Percentiles rank a stretch among this genome's conserved stretches.
Conservation (phyloP, 2,329 filamentous ascomycete genomes). For the Colletotrichum lupini region DNA sequence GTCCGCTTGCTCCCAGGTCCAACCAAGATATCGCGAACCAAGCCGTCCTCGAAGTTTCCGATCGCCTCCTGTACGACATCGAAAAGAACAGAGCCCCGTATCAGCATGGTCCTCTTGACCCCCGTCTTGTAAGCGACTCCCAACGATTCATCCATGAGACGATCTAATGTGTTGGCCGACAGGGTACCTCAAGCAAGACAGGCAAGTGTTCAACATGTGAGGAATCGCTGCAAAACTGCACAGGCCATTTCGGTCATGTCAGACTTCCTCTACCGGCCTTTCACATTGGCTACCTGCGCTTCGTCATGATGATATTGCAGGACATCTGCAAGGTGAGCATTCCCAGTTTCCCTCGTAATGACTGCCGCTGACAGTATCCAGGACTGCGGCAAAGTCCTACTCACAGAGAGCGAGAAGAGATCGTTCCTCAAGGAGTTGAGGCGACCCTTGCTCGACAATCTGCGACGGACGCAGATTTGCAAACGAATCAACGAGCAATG, state of each 20-base stretch:
- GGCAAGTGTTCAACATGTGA: conserved; percentile 86
- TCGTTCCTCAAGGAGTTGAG: conserved; percentile 83
- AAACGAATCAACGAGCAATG: conserved; percentile 93
- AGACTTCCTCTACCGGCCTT: conserved; percentile 91
- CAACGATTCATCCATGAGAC: background rate
- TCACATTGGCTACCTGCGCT: conserved; percentile 95
- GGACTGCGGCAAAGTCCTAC: conserved; percentile 85
- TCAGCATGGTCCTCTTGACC: conserved; percentile 87
- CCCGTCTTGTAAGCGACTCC: conserved; percentile 69
- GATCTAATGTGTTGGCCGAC: background rate
- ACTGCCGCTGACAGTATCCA: conserved; percentile 41
- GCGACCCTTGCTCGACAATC: conserved; percentile 84
- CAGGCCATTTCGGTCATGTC: conserved; percentile 95
- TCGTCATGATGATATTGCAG: conserved; percentile 91
- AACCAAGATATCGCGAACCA: conserved; percentile 96
- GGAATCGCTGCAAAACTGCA: conserved; percentile 83
- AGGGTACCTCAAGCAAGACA: conserved; percentile 87
- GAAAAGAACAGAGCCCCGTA: conserved; percentile 81
- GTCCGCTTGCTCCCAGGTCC: conserved; percentile 64
- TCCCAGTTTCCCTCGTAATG: background rate
- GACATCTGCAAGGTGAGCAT: conserved; percentile 88
- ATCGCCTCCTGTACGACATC: conserved; percentile 92
- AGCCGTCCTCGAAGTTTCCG: conserved; percentile 93
- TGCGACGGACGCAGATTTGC: conserved; percentile 83
- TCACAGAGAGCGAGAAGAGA: conserved; percentile 83